Conservation (phyloP, 352 stramenopile species). For the Globisporangium barbulae region DNA sequence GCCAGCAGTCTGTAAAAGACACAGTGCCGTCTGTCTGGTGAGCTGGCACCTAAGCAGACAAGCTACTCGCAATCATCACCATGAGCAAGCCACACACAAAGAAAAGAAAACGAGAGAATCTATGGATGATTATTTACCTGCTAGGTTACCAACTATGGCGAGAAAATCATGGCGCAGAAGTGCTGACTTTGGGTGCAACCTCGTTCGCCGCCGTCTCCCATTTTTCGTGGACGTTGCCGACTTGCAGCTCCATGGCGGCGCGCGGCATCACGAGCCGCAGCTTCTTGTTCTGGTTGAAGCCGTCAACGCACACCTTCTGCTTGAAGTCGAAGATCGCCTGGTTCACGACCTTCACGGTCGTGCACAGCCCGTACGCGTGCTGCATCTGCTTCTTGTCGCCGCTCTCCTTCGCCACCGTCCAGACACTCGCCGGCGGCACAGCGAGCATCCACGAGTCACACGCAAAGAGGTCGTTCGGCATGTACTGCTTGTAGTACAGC, state of each 20-base stretch:
- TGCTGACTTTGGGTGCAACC: constrained; percentile 5
- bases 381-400: constrained; percentile 45
- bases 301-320: constrained; percentile 42
- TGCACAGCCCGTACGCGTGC: constrained; percentile 76
- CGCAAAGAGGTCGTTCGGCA: constrained; percentile 69
- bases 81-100: neutral
- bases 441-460: constrained; percentile 79
- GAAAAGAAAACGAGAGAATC: neutral
- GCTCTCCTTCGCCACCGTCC: constrained; percentile 51
- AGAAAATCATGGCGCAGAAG: neutral
- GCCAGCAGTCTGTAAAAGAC: neutral
- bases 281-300: constrained; percentile 68
- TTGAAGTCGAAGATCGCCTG: constrained; percentile 65
- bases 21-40: neutral
- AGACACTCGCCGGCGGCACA: constrained; percentile 49
- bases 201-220: constrained; percentile 43
- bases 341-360: constrained; percentile 72
- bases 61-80: neutral
- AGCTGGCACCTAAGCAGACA: neutral
- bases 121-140: neutral
- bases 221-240: constrained; percentile 36
- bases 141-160: neutral
- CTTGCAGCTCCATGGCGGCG: constrained; percentile 33
- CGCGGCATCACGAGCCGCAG: constrained; percentile 51
- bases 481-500: constrained; percentile 60